These are phyloP conservation scores for Hirsutella thompsonii DNA, from an alignment of 2,329 filamentous ascomycete species.

Conservation along the genomic window DNA sequence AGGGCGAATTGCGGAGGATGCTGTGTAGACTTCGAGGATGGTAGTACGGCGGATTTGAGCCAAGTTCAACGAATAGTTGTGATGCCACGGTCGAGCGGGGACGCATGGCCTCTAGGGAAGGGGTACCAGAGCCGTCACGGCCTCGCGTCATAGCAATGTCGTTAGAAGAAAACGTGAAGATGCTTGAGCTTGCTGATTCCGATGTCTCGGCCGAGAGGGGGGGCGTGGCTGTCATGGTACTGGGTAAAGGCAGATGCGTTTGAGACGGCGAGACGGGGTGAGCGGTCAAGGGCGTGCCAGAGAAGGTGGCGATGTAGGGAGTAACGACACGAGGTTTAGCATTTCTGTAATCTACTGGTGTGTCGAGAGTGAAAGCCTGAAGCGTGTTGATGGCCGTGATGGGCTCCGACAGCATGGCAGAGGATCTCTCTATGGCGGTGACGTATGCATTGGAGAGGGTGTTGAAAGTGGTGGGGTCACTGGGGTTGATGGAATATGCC, in stretches of 20 bases:
- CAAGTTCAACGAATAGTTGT: not conserved
- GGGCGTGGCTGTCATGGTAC: constrained; percentile 46
- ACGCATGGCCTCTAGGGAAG: constrained; percentile 8
- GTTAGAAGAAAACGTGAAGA: constrained; percentile 33
- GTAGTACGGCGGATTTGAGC: constrained; percentile 32
- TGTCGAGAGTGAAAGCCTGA: constrained; percentile 16
- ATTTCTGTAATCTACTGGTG: constrained; percentile 17
- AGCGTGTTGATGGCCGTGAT: constrained; percentile 35
- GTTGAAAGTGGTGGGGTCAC: constrained; percentile 51
- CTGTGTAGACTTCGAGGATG: constrained; percentile 47
- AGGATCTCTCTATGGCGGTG: constrained; percentile 46
- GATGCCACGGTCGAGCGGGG: constrained; percentile 4
- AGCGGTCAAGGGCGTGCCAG: constrained; percentile 41
- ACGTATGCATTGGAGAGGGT: constrained; percentile 54
- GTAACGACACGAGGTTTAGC: constrained; percentile 23
- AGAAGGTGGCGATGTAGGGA: constrained; percentile 31
- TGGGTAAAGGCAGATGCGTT: constrained; percentile 35
- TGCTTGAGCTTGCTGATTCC: constrained; percentile 25
- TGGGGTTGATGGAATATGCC: constrained; percentile 31
- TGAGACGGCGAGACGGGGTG: constrained; percentile 34
- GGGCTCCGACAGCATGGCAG: constrained; percentile 32
- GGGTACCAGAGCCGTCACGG: not conserved
- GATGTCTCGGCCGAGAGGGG: constrained; percentile 40
- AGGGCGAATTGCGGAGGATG: constrained; percentile 53
- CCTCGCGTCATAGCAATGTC: constrained; percentile 14